These are phyloP conservation scores for Triticum monococcum DNA, from an alignment of 176 grass and related monocot genomes.

Conservation along the genomic window DNA sequence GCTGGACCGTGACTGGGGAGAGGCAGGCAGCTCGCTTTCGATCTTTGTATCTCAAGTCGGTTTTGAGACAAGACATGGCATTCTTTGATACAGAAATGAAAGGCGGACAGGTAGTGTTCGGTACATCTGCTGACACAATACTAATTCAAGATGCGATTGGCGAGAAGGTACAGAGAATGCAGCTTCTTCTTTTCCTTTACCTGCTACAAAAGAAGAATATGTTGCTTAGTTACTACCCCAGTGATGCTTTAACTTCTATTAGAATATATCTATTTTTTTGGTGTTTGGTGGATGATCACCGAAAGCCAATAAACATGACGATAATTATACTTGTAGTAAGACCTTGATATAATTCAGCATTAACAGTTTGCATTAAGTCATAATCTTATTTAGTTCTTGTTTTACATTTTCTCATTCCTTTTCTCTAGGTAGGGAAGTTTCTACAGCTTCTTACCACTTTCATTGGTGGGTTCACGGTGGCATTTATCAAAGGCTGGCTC, in stretches of 20 bases:
- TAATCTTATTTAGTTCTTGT: background rate
- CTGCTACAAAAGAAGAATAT: constrained; percentile 16
- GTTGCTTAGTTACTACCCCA: constrained; percentile 9
- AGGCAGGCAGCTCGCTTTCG: constrained; percentile 60
- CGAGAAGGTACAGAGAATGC: constrained; percentile 49
- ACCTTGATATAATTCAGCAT: background rate
- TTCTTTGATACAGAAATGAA: constrained; percentile 75
- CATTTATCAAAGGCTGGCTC: constrained; percentile 76
- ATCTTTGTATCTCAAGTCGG: constrained; percentile 50
- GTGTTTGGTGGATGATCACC: background rate
- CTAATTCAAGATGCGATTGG: constrained; percentile 68
- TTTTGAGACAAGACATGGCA: constrained; percentile 62
- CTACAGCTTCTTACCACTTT: constrained; percentile 71
- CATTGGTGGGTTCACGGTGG: constrained; percentile 65
- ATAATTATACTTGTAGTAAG: background rate
- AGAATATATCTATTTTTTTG: background rate
- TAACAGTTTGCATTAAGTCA: background rate
- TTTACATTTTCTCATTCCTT: background rate
- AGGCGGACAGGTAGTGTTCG: constrained; percentile 42
- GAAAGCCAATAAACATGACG: background rate
- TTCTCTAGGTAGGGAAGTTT: constrained; percentile 65
- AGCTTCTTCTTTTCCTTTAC: constrained; percentile 10
- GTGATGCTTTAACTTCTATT: background rate
- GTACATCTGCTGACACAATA: constrained; percentile 49
- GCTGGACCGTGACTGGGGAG: constrained; percentile 66